Base-by-base conservation (phyloP, 2,329 filamentous ascomycete genomes). In the Nakataea oryzae region DNA sequence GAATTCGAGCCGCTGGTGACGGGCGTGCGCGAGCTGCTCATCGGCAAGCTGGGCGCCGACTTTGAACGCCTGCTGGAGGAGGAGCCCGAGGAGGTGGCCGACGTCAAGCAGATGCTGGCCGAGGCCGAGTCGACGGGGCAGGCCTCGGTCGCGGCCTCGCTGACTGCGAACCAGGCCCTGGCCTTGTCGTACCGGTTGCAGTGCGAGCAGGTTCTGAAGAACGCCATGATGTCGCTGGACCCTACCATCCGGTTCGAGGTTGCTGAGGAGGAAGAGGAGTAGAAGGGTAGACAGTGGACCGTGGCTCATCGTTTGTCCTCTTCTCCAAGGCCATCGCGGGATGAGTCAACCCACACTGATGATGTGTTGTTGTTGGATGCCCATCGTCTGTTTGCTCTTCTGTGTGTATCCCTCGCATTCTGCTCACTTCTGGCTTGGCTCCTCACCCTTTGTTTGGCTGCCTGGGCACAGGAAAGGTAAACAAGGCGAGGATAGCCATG, bases 141-240 rank as follows among this genome's bases (percentile, higher is more conserved):
- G 17, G 65, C 75, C 8, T 61, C 62, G 47, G 64, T 70, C 4
- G 59, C 61, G 56, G 50, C 5, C 3, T 26, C 27, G 17, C 54
- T 58, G 26, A 81, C 77, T 55, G 65, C 64, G 12, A 81, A 81
- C 60, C 81, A 84, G 70, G 66, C 69, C 57, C 68, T 85, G 55
- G 82, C 79, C 17, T 58, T 78, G 24, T 70, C 74, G n/a, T 85
- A 85, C 66, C 72, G 82, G 28, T 67, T 69, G 30, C 75, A 80
- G 65, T 84, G 79, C 66, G 73, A 76, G 61, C 74, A 70, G 27
- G 81, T 84, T 1, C 64, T 85, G 61, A 72, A 76, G 64, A 75
- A 72, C 56, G 77, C 70, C 2, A 63, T 73, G 41, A 55, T 28
- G 5, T 54, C 58, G 1, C 63, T 70, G 11, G 60, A 62, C 14